Percentiles rank a stretch among this genome's conserved stretches.
Conservation (phyloP, 2,329 filamentous ascomycete genomes). For the Sclerotinia subarctica region DNA sequence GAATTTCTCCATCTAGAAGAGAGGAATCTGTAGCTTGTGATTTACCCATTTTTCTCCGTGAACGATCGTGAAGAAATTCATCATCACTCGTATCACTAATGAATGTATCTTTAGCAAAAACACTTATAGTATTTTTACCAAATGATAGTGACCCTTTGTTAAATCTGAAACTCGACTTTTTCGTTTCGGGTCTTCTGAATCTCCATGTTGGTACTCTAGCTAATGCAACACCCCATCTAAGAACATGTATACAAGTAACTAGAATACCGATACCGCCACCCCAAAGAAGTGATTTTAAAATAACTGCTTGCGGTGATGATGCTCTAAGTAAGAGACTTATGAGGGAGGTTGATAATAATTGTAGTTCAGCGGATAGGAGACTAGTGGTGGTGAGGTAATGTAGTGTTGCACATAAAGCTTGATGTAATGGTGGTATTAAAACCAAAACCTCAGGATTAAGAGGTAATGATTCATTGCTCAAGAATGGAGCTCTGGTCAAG, state of each 20-base stretch:
- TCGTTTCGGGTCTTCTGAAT: conserved; percentile 57
- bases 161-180: background rate
- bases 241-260: conserved; percentile 66
- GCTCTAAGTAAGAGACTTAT: conserved; percentile 79
- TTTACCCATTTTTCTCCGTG: background rate
- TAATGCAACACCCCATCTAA: conserved; percentile 80
- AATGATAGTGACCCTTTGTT: conserved; percentile 22
- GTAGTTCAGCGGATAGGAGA: conserved; percentile 79
- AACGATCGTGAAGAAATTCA: conserved; percentile 19
- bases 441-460: conserved; percentile 39
- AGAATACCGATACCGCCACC: conserved; percentile 75
- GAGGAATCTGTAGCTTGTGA: background rate
- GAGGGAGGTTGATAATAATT: conserved; percentile 77
- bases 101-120: conserved; percentile 26
- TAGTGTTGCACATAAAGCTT: conserved; percentile 68
- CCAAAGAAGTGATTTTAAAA: conserved; percentile 84
- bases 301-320: conserved; percentile 75
- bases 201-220: conserved; percentile 91
- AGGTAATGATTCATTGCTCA: background rate
- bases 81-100: conserved; percentile 32
- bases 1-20: conserved; percentile 1
- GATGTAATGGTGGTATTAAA: conserved; percentile 79
- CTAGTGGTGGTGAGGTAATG: conserved; percentile 85
- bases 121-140: conserved; percentile 23
- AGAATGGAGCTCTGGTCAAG: background rate